Evolutionary conservation across 352 stramenopile genomes (phyloP).

Genomic region (Plasmopara halstedii): DNA sequence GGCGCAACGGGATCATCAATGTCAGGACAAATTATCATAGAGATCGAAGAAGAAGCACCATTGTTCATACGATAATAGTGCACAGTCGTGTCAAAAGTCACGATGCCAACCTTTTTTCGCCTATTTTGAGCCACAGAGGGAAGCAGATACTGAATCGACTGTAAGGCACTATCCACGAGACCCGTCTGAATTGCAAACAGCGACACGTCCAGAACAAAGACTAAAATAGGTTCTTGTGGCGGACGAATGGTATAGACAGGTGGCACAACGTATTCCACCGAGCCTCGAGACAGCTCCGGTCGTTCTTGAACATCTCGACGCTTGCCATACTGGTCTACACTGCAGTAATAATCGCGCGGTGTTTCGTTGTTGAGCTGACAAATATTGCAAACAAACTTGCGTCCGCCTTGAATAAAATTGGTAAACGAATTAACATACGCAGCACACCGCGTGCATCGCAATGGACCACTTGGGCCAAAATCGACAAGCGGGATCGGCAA

Average conservation of each 20-base stretch:
- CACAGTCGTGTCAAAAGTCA: slow-evolving; percentile 78
- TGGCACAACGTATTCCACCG: slow-evolving; percentile 82
- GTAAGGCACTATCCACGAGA: slow-evolving; percentile 46
- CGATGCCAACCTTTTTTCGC: slow-evolving; percentile 83
- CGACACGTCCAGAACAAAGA: slow-evolving; percentile 85
- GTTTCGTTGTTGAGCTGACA: slow-evolving; percentile 81
- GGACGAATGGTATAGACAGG: slow-evolving; percentile 75
- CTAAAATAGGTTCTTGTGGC: slow-evolving; percentile 78
- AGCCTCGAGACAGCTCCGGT: slow-evolving; percentile 70
- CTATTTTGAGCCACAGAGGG: slow-evolving; percentile 69
- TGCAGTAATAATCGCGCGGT: slow-evolving; percentile 82
- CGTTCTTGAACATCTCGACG: slow-evolving; percentile 76
- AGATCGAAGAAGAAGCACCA: slow-evolving; percentile 43
- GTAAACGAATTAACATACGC: slow-evolving; percentile 87
- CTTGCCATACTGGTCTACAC: slow-evolving; percentile 76
- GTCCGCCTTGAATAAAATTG: slow-evolving; percentile 77
- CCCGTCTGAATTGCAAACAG: slow-evolving; percentile 76
- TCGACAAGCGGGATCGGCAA: slow-evolving; percentile 79
- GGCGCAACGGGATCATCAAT: slow-evolving; percentile 73
- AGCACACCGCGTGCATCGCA: slow-evolving; percentile 77
- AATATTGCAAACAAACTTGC: slow-evolving; percentile 88
- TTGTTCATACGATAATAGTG: slow-evolving; percentile 84
- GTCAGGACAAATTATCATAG: slow-evolving; percentile 69
- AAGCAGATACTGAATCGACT: slow-evolving; percentile 75
- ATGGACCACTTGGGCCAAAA: slow-evolving; percentile 69